Conservation (phyloP, 2,329 filamentous ascomycete genomes). For the Helotiales sp. region DNA sequence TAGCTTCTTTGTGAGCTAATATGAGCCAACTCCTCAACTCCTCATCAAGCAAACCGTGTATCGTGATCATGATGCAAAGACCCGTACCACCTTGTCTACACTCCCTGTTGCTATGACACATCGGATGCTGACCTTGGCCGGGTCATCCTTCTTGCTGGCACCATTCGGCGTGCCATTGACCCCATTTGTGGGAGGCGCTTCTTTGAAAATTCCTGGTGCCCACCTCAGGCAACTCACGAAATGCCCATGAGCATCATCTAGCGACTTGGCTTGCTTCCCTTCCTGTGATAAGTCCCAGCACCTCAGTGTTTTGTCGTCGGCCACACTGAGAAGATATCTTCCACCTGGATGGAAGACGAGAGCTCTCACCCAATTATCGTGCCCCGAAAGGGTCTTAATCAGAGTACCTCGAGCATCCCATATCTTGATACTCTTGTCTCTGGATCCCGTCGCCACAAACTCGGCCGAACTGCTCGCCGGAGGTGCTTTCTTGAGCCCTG, state of each 20-base stretch:
- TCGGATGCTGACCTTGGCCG: slow-evolving; percentile 63
- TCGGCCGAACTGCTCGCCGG: slow-evolving; percentile 74
- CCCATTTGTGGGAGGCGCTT: slow-evolving; percentile 45
- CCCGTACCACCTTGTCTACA: slow-evolving; percentile 76
- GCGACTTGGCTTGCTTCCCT: slow-evolving; percentile 81
- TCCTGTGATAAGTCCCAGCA: slow-evolving; percentile 95
- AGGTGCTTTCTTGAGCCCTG: slow-evolving; percentile 81
- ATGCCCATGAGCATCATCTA: slow-evolving; percentile 76
- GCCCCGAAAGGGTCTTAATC: slow-evolving; percentile 80
- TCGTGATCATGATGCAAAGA: slow-evolving; percentile 60
- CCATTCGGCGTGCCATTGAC: slow-evolving; percentile 54
- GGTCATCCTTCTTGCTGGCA: slow-evolving; percentile 42
- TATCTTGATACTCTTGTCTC: slow-evolving; percentile 87
- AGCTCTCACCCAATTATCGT: slow-evolving; percentile 91
- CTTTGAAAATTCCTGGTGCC: slow-evolving; percentile 75
- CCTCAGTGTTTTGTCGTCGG: slow-evolving; percentile 87
- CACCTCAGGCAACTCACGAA: slow-evolving; percentile 87
- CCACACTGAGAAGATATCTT: slow-evolving; percentile 82
- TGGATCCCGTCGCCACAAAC: slow-evolving; percentile 83
- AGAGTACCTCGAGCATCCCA: slow-evolving; percentile 86
- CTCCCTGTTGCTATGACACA: slow-evolving; percentile 87
- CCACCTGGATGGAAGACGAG: slow-evolving; percentile 89
- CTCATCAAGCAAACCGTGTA: slow-evolving; percentile 13
- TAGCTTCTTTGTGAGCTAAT: slow-evolving; percentile 15
- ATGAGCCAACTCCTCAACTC: slow-evolving; percentile 26